Percentiles rank a stretch among this genome's conserved stretches.
Evolutionary conservation across 441 rosid genomes (phyloP).

Genomic region (Corymbia citriodora): DNA sequence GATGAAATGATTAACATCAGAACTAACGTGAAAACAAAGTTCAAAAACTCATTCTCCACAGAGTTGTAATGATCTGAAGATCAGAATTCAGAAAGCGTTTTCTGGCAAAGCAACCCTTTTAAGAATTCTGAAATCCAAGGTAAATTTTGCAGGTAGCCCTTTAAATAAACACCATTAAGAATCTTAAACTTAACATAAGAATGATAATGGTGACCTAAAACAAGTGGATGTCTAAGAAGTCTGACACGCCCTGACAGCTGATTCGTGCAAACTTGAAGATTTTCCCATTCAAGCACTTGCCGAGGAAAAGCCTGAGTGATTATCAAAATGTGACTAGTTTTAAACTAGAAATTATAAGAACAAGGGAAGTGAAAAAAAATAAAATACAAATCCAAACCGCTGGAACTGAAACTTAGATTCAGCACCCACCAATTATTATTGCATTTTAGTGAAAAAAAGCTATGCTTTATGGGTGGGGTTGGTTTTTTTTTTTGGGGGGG

Average conservation of each 20-base stretch:
- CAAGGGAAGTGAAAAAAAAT: not conserved
- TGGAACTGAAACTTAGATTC: not conserved
- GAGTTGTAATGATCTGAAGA: not conserved
- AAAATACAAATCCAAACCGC: not conserved
- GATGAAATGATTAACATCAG: not conserved
- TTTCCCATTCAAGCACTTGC: not conserved
- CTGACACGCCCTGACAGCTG: not conserved
- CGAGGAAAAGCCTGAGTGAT: not conserved
- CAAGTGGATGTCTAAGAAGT: not conserved
- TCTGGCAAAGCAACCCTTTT: not conserved
- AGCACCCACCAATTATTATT: not conserved
- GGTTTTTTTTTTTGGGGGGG: not conserved
- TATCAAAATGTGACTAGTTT: not conserved
- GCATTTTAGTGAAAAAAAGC: not conserved
- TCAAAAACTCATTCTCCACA: not conserved
- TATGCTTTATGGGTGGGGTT: not conserved
- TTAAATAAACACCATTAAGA: not conserved
- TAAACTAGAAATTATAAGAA: not conserved
- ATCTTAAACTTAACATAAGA: not conserved
- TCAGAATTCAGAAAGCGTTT: not conserved
- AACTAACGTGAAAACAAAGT: not conserved
- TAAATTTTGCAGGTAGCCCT: not conserved
- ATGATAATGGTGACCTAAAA: not conserved
- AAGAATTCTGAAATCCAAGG: not conserved
- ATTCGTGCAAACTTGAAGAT: not conserved